These are phyloP conservation scores for Penicillium hesseltinei DNA, from an alignment of 2,329 filamentous ascomycete genomes.

Conservation along the genomic window DNA sequence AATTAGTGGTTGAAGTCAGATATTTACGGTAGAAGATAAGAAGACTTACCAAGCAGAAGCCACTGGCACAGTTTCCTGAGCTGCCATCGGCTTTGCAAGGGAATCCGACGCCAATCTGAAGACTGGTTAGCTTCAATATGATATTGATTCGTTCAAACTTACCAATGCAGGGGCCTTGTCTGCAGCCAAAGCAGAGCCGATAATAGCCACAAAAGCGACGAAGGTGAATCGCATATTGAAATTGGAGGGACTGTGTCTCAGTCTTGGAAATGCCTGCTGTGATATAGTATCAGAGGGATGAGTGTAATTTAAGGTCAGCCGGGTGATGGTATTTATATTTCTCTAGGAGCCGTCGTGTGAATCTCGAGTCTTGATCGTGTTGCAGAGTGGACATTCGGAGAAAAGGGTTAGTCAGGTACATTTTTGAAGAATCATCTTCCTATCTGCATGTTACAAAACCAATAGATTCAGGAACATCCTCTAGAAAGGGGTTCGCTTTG, in stretches of 20 bases:
- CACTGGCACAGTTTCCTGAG: conserved; percentile 2
- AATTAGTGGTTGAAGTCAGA: neutral
- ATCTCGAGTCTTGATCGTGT: neutral
- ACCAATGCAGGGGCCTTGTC: neutral
- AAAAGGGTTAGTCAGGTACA: neutral
- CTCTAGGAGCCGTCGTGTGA: neutral
- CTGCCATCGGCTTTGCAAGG: conserved; percentile 6
- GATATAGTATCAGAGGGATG: neutral
- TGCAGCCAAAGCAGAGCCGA: conserved; percentile 1
- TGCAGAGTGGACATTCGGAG: neutral
- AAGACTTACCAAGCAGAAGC: neutral
- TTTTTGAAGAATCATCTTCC: neutral
- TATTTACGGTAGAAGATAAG: too few species aligned
- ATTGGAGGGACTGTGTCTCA: neutral
- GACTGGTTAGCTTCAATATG: neutral
- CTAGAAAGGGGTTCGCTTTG: neutral
- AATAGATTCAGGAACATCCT: neutral
- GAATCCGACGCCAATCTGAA: neutral
- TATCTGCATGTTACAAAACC: neutral
- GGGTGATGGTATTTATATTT: conserved; percentile 1
- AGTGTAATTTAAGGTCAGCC: too few species aligned
- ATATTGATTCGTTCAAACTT: neutral
- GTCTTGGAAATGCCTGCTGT: neutral
- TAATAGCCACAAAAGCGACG: neutral
- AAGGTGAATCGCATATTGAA: conserved; percentile 1